phyloP scores from a whole-genome alignment of 345 rosid genomes.

The Gossypium thurberi region DNA sequence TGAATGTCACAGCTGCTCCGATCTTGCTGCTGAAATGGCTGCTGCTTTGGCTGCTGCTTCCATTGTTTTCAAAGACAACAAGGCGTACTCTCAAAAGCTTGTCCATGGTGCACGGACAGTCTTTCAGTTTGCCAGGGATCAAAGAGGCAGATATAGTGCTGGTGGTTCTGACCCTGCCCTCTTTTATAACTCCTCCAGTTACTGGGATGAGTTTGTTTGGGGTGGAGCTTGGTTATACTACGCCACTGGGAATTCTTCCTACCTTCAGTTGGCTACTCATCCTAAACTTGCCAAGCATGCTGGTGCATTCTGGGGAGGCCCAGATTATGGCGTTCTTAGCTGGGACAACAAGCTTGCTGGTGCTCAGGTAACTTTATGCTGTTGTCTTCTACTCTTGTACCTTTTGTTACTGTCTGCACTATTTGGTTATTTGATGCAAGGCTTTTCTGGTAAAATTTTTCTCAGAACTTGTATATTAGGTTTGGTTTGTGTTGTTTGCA shows the following conservation, averaged over 20 bases:
- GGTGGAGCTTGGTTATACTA: slow-evolving; percentile 93
- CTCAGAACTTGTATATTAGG: background rate
- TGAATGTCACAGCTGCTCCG: slow-evolving; percentile 74
- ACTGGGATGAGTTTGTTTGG: slow-evolving; percentile 97
- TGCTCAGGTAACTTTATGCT: slow-evolving; percentile 58
- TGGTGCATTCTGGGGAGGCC: slow-evolving; percentile 92
- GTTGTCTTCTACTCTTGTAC: slow-evolving; percentile 5
- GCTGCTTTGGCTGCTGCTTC: slow-evolving; percentile 94
- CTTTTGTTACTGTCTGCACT: background rate
- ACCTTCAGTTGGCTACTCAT: slow-evolving; percentile 69
- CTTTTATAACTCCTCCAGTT: slow-evolving; percentile 79
- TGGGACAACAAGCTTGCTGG: slow-evolving; percentile 99
- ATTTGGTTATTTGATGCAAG: background rate
- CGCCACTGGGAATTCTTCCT: slow-evolving; percentile 75
- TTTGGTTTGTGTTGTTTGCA: background rate
- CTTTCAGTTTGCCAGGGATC: slow-evolving; percentile 59
- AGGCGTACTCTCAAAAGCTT: slow-evolving; percentile 84
- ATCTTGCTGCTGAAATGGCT: slow-evolving; percentile 97
- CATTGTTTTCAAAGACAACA: slow-evolving; percentile 90
- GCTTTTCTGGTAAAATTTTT: background rate
- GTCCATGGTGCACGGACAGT: slow-evolving; percentile 83
- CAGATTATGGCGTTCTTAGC: slow-evolving; percentile 76
- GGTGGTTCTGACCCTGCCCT: slow-evolving; percentile 46
- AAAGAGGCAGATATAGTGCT: slow-evolving; percentile 78
- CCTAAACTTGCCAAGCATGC: slow-evolving; percentile 80